Percentiles rank a stretch among this genome's conserved stretches.
Evolutionary conservation across 1,284 basidiomycete genomes (phyloP).

Genomic region (Thecaphora thlaspeos): DNA sequence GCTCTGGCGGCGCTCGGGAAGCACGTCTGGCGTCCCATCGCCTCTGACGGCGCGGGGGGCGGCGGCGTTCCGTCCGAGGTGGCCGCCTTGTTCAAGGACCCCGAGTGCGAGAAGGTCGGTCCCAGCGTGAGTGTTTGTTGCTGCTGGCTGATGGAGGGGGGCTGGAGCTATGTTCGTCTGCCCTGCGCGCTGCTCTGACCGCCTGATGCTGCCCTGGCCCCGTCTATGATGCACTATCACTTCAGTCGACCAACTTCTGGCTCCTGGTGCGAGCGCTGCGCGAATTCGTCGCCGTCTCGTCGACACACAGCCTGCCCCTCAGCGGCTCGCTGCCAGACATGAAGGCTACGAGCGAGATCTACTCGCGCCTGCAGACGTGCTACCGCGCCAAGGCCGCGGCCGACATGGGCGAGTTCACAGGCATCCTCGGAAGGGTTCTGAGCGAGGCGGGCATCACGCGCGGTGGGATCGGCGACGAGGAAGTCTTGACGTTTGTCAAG

Average conservation of each 20-base stretch:
- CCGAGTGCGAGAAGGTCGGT: too few species aligned
- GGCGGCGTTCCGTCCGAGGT: too few species aligned
- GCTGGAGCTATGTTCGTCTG: too few species aligned
- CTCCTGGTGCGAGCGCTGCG: slow-evolving; percentile 78
- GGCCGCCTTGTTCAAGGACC: too few species aligned
- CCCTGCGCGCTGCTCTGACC: too few species aligned
- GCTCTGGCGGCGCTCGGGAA: too few species aligned
- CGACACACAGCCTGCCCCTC: slow-evolving; percentile 61
- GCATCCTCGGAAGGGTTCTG: slow-evolving; percentile 48
- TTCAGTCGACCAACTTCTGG: slow-evolving; percentile 73
- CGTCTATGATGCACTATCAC: too few species aligned
- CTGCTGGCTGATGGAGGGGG: too few species aligned
- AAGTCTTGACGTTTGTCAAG: slow-evolving; percentile 81
- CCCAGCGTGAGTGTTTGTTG: too few species aligned
- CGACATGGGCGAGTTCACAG: slow-evolving; percentile 66
- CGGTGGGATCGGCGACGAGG: slow-evolving; percentile 59
- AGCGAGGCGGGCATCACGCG: slow-evolving; percentile 20
- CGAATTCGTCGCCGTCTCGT: slow-evolving; percentile 61
- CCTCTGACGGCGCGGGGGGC: too few species aligned
- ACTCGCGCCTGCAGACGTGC: slow-evolving; percentile 74
- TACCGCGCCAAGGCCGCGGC: slow-evolving; percentile 72
- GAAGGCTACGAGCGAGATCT: slow-evolving; percentile 83
- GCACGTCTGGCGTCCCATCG: too few species aligned
- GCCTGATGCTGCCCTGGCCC: too few species aligned
- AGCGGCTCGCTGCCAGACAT: slow-evolving; percentile 84